phyloP scores from a whole-genome alignment of 805 yeast genomes.

The Starmerella bombi region DNA sequence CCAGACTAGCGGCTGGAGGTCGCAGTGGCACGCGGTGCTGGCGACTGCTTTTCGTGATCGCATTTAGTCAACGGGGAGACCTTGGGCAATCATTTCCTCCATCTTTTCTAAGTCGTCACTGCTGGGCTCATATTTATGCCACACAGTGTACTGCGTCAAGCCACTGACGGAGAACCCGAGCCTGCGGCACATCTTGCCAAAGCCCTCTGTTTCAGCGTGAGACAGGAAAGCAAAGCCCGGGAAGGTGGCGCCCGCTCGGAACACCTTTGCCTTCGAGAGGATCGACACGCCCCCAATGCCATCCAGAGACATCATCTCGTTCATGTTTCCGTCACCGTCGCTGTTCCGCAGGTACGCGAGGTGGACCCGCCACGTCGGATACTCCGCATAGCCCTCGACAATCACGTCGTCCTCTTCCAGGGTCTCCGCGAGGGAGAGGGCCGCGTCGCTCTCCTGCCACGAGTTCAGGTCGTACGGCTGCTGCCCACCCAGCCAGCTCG shows the following conservation, averaged over 20 bases:
- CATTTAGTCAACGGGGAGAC: conserved; percentile 20
- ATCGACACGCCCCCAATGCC: conserved; percentile 97
- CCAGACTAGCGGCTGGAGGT: no score
- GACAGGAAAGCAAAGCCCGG: conserved; percentile 91
- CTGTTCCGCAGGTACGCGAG: conserved; percentile 86
- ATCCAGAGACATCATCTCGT: conserved; percentile 78
- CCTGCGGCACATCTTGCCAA: conserved; percentile 73
- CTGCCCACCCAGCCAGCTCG: conserved; percentile 74
- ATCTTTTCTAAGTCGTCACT: conserved; percentile 70
- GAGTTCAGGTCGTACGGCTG: conserved; percentile 94
- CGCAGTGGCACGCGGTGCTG: not conserved
- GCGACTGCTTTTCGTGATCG: not conserved
- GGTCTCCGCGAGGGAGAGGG: conserved; percentile 32
- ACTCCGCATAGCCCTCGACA: conserved; percentile 97
- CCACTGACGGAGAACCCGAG: conserved; percentile 85
- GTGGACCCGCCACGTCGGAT: conserved; percentile 96
- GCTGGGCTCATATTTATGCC: conserved; percentile 96
- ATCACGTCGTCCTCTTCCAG: conserved; percentile 88
- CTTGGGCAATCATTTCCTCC: conserved; percentile 28
- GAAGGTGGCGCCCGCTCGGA: conserved; percentile 77
- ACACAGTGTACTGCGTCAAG: conserved; percentile 84
- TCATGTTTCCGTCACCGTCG: conserved; percentile 67
- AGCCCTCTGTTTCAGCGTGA: conserved; percentile 96
- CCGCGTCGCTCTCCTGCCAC: conserved; percentile 83
- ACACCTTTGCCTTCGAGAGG: conserved; percentile 69